phyloP scores from a whole-genome alignment of 208 protist genomes.

The Acanthamoeba lenticulata region DNA sequence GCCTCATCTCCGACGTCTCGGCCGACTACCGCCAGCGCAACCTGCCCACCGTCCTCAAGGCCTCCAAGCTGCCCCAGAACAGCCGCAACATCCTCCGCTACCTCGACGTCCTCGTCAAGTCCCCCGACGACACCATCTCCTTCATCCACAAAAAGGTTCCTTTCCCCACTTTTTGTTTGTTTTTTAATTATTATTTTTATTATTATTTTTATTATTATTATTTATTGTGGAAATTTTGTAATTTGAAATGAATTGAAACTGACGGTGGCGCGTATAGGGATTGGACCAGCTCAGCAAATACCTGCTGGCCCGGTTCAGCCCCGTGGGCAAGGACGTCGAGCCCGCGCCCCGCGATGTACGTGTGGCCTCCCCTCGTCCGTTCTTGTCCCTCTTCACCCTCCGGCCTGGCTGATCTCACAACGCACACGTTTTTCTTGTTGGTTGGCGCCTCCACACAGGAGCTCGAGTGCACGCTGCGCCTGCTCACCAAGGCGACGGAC shows the following conservation, averaged over 20 bases:
- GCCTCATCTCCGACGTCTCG: slow-evolving; percentile 23
- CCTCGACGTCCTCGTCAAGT: slow-evolving; percentile 8
- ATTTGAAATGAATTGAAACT: too few species aligned
- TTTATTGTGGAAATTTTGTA: too few species aligned
- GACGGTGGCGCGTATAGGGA: too few species aligned
- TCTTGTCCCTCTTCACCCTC: background rate
- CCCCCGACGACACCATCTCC: slow-evolving; percentile 2
- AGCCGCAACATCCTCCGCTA: slow-evolving; percentile 54
- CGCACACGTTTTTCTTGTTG: too few species aligned
- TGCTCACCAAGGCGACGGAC: background rate
- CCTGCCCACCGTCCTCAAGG: slow-evolving; percentile 22
- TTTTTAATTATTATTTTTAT: too few species aligned
- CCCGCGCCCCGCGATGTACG: background rate
- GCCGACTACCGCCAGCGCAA: slow-evolving; percentile 17
- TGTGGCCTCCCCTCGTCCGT: background rate
- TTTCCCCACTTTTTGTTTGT: too few species aligned
- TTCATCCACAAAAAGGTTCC: slow-evolving; percentile 15
- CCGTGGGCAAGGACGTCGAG: background rate
- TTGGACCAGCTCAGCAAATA: slow-evolving; percentile 27
- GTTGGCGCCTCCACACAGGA: background rate
- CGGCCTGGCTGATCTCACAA: too few species aligned
- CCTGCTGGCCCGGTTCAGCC: background rate
- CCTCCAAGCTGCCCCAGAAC: slow-evolving; percentile 31
- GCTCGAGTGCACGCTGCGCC: background rate
- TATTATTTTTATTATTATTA: too few species aligned